phyloP scores from a whole-genome alignment of 169 alveolate genomes.

The Ichthyophthirius multifiliis region DNA sequence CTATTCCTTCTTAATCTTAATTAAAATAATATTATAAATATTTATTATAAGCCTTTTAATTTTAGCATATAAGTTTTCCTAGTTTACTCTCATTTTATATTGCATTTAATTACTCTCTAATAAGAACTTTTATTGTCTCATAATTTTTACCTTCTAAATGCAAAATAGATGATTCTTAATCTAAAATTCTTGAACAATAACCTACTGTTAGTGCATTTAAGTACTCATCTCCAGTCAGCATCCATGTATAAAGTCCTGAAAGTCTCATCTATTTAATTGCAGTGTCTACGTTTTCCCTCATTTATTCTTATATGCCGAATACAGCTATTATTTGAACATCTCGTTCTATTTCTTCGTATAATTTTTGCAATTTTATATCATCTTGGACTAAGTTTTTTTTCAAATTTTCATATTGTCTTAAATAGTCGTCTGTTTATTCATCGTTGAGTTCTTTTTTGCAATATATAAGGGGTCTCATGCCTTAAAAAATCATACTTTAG shows the following conservation, averaged over 20 bases:
- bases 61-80: background rate
- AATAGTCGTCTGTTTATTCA: constrained; percentile 17
- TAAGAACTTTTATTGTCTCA: background rate
- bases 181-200: constrained; percentile 5
- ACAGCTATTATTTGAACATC: constrained; percentile 18
- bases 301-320: constrained; percentile 13
- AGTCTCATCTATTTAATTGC: constrained; percentile 16
- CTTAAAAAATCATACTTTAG: background rate
- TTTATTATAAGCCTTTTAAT: background rate
- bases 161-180: background rate
- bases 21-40: background rate
- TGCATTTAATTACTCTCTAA: background rate
- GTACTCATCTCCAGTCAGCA: constrained; percentile 28
- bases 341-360: constrained; percentile 20
- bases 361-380: background rate
- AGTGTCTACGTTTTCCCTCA: constrained; percentile 4
- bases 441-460: constrained; percentile 24
- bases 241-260: constrained; percentile 20
- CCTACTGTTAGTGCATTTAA: constrained; percentile 18
- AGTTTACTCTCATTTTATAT: background rate
- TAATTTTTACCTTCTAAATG: constrained; percentile 17
- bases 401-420: background rate
- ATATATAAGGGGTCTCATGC: constrained; percentile 33
- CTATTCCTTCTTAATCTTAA: too few species aligned
- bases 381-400: background rate